These are phyloP conservation scores for Nemania sp. DNA, from an alignment of 2,329 filamentous ascomycete genomes.

Conservation along the genomic window DNA sequence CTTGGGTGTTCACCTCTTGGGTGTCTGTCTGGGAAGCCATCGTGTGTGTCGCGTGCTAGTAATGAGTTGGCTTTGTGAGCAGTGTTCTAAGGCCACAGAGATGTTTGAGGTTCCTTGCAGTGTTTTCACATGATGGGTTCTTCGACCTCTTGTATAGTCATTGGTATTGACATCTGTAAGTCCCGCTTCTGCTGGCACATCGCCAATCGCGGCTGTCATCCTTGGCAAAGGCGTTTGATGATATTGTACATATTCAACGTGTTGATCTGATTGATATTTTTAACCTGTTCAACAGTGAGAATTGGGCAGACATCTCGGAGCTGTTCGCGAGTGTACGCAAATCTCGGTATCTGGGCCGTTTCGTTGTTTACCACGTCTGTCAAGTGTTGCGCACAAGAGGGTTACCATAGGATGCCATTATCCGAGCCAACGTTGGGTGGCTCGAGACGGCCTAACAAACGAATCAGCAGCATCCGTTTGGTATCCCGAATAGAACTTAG, in stretches of 20 bases:
- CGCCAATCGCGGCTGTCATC: slow-evolving; percentile 18
- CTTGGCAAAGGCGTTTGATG: neutral
- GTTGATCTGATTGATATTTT: neutral
- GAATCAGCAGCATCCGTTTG: slow-evolving; percentile 9
- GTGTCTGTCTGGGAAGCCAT: slow-evolving; percentile 9
- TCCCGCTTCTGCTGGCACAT: too few relatives aligned
- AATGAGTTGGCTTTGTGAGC: neutral
- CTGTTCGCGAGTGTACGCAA: neutral
- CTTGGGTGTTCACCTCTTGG: neutral
- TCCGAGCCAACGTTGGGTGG: slow-evolving; percentile 4
- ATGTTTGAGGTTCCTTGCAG: neutral
- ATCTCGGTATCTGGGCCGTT: slow-evolving; percentile 5
- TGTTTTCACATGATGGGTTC: neutral
- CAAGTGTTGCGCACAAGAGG: neutral
- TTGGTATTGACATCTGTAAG: slow-evolving; percentile 1
- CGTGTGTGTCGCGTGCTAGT: neutral
- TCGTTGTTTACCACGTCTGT: slow-evolving; percentile 15
- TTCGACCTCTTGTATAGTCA: slow-evolving; percentile 15
- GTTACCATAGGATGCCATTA: neutral
- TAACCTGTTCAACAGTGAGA: neutral
- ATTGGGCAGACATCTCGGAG: slow-evolving; percentile 4
- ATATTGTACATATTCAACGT: neutral
- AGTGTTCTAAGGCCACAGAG: neutral
- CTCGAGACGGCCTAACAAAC: slow-evolving; percentile 6
- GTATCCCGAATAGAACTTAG: slow-evolving; percentile 9